phyloP scores from a whole-genome alignment of 176 grass and related monocot genomes.

The Lolium multiflorum region DNA sequence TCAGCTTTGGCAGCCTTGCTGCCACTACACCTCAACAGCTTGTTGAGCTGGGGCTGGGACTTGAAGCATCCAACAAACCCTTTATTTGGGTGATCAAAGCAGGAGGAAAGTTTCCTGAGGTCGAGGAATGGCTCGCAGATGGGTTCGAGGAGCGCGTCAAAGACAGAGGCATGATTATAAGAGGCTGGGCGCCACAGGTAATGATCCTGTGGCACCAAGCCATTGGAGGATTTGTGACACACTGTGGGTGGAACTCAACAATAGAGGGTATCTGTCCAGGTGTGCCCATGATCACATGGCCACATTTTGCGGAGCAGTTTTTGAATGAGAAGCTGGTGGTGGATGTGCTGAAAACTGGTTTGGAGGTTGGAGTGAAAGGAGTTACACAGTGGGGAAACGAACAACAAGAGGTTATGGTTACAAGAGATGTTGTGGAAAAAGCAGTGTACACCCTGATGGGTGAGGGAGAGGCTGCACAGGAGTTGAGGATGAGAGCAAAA shows the following conservation, averaged over 20 bases:
- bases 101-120: constrained; percentile 50
- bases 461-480: constrained; percentile 44
- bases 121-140: constrained; percentile 65
- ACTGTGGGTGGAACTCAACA: constrained; percentile 82
- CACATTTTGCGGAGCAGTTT: constrained; percentile 63
- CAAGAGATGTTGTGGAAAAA: constrained; percentile 37
- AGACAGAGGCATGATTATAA: constrained; percentile 54
- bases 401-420: constrained; percentile 48
- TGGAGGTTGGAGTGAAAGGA: constrained; percentile 47
- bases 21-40: constrained; percentile 54
- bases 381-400: constrained; percentile 29
- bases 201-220: constrained; percentile 72
- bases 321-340: constrained; percentile 68
- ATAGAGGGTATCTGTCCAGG: constrained; percentile 62
- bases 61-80: constrained; percentile 59
- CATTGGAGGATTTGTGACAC: constrained; percentile 68
- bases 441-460: constrained; percentile 53
- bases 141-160: constrained; percentile 59
- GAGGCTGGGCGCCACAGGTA: constrained; percentile 65
- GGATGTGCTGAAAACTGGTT: constrained; percentile 63
- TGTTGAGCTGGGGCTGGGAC: constrained; percentile 67
- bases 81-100: constrained; percentile 79
- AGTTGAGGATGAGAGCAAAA: constrained; percentile 56
- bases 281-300: constrained; percentile 78
- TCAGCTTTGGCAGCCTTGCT: constrained; percentile 73